phyloP scores from a whole-genome alignment of 805 yeast genomes.

The Priceomyces melissophilus region DNA sequence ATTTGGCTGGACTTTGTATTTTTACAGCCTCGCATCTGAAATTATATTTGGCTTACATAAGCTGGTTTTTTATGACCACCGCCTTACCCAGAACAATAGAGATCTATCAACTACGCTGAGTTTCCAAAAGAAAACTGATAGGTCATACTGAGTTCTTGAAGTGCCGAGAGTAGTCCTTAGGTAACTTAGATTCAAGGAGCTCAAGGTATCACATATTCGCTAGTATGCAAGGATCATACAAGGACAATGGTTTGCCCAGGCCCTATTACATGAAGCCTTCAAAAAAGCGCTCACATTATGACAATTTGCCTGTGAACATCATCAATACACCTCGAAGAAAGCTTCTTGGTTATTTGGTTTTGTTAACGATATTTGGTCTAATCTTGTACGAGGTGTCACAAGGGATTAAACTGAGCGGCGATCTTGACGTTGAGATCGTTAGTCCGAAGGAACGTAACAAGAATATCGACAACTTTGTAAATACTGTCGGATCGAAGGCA shows the following conservation, averaged over 20 bases:
- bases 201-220: no score
- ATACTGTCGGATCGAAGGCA: slow-evolving; percentile 25
- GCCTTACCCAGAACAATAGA: no score
- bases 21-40: no score
- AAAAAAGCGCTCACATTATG: slow-evolving; percentile 34
- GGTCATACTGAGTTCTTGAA: no score
- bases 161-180: no score
- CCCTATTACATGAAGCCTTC: slow-evolving; percentile 46
- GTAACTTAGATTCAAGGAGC: no score
- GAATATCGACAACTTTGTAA: slow-evolving; percentile 25
- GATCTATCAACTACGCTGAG: no score
- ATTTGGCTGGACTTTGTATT: no score
- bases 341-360: slow-evolving; percentile 33
- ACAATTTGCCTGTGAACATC: slow-evolving; percentile 25
- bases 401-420: slow-evolving; percentile 27
- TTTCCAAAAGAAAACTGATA: no score
- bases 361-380: slow-evolving; percentile 33
- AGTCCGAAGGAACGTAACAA: slow-evolving; percentile 8
- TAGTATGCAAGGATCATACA: slow-evolving; percentile 42
- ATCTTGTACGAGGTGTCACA: slow-evolving; percentile 35
- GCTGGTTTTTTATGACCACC: no score
- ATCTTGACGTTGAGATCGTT: slow-evolving; percentile 26
- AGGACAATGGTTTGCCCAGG: slow-evolving; percentile 40
- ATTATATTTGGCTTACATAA: no score
- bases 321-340: slow-evolving; percentile 38